phyloP scores from a whole-genome alignment of 2,329 filamentous ascomycete species.

The Fusarium secorum region DNA sequence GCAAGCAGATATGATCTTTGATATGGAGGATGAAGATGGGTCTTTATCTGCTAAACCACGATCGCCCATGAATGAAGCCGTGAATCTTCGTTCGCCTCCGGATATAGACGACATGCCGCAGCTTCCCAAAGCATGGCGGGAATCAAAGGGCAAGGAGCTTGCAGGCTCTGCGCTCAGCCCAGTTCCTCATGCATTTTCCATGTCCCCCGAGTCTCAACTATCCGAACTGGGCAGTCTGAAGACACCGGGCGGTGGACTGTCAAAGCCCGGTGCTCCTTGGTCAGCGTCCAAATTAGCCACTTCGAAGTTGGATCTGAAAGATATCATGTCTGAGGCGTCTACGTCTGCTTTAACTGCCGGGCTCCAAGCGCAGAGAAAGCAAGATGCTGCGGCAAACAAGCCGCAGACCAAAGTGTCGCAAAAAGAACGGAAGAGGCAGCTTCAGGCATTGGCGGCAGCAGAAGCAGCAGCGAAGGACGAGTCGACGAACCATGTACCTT shows the following conservation, averaged over 20 bases:
- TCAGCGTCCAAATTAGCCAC: conserved; percentile 60
- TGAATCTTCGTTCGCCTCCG: conserved; percentile 30
- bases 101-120: conserved; percentile 43
- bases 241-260: not conserved
- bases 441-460: conserved; percentile 68
- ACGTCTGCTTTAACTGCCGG: conserved; percentile 63
- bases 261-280: conserved; percentile 57
- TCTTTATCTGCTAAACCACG: conserved; percentile 43
- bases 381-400: conserved; percentile 49
- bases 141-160: conserved; percentile 40
- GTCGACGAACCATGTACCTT: conserved; percentile 49
- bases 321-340: conserved; percentile 73
- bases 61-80: conserved; percentile 34
- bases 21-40: conserved; percentile 83
- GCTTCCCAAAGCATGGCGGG: conserved; percentile 45
- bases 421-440: conserved; percentile 87
- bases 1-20: conserved; percentile 82
- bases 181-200: conserved; percentile 22
- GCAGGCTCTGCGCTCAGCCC: conserved; percentile 21
- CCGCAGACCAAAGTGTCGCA: conserved; percentile 77
- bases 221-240: conserved; percentile 6
- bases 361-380: conserved; percentile 59
- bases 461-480: conserved; percentile 51
- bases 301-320: conserved; percentile 74
- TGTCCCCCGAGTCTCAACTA: conserved; percentile 29